Base-by-base conservation (phyloP, 2,329 filamentous ascomycete species). In the Aspergillus texensis region DNA sequence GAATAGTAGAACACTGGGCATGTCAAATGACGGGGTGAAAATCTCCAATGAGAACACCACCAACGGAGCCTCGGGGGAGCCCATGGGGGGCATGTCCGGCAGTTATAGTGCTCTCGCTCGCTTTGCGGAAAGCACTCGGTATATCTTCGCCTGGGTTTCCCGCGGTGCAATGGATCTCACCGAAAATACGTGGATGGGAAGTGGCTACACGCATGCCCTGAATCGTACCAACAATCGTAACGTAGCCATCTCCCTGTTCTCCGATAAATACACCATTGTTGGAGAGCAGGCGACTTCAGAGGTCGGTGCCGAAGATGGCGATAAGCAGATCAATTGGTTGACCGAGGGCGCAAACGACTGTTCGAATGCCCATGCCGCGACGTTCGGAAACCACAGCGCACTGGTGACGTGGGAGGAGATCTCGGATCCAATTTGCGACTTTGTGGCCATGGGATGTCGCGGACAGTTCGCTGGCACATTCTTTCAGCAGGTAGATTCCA, bases 121-220 rank as follows among this genome's bases (percentile, higher is more conserved):
- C 6, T 87, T 88, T 75, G 74, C 81, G 52, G 79, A 77, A 62
- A 80, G 79, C 24, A 79, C 81, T 58, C 78, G 79, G 1, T 89
- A 89, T 74, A 85, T 88, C 76, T 87, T 88, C 72, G 79, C 86
- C 24, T 89, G 86, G 87, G 84, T 87, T 19, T 88, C 86, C 0
- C 84, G 86, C 21, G 86, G 87, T 28, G 85, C 86, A 26, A 76
- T 83, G 14, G 81, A 87, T 60, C 77, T 89, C 16, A 82, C 80
- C 6, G 75, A 75, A 48, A 86, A 89, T 74, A 76, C 78, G 14
- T 89, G 86, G 86, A 84, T 88, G 80, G 86, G 86, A 3, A 67
- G 72, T 9, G 84, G 84, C 39, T 87, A 86, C 76, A 88, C 85
- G 1, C 75, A 82, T 57, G 78, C 78, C 34, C 64, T 78, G 28